These are phyloP conservation scores for Salvia miltiorrhiza DNA, from an alignment of 257 asterid genomes.

Conservation along the genomic window DNA sequence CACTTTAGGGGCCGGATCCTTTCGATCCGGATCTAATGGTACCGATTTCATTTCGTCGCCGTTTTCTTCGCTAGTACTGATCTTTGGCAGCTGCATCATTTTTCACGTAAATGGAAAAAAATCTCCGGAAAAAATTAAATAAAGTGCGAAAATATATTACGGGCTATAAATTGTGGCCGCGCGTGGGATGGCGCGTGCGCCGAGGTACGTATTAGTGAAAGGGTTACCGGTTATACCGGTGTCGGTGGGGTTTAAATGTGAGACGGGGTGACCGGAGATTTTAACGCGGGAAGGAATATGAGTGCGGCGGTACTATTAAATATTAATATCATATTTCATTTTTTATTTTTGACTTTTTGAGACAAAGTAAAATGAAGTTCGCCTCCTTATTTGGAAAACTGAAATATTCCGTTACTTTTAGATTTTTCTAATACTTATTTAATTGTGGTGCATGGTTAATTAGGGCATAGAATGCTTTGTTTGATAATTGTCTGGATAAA, in stretches of 20 bases:
- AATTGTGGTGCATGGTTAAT: too few relatives aligned
- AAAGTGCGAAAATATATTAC: neutral
- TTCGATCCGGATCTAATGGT: constrained; percentile 25
- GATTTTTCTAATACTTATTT: neutral
- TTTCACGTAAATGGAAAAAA: constrained; percentile 10
- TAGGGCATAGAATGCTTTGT: too few relatives aligned
- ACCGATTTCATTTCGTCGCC: constrained; percentile 38
- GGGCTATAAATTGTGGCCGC: constrained; percentile 26
- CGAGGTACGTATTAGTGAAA: neutral
- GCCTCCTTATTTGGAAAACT: neutral
- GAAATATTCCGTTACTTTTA: neutral
- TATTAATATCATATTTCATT: neutral
- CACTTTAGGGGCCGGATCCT: constrained; percentile 33
- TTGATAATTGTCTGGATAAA: too few relatives aligned
- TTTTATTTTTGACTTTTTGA: neutral
- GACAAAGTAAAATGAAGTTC: neutral
- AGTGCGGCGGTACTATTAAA: constrained; percentile 15
- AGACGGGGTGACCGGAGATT: constrained; percentile 34
- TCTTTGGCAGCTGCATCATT: constrained; percentile 49
- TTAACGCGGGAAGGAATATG: constrained; percentile 31
- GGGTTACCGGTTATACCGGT: constrained; percentile 40
- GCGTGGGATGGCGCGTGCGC: constrained; percentile 40
- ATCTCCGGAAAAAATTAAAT: neutral
- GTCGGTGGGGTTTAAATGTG: neutral
- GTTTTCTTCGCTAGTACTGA: constrained; percentile 24